Conservation (phyloP, 2,329 filamentous ascomycete genomes). For the Scolecobasidium constrictum region DNA sequence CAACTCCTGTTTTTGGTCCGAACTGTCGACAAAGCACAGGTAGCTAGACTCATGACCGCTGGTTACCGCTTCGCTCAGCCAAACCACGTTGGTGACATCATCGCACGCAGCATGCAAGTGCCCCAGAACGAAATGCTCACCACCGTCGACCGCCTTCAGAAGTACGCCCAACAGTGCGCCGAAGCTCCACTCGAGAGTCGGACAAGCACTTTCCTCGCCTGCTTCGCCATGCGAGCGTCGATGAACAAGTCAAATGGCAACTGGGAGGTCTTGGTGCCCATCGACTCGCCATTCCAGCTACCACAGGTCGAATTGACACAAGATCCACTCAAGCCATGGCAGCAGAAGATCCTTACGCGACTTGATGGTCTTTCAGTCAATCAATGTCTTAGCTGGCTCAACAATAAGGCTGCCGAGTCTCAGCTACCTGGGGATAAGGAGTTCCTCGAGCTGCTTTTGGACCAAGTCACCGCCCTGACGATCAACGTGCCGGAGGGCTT, state of each 20-base stretch:
- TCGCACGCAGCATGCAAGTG: slow-evolving; percentile 67
- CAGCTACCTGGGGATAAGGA: slow-evolving; percentile 20
- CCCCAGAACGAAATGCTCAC: slow-evolving; percentile 48
- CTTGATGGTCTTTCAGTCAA: slow-evolving; percentile 16
- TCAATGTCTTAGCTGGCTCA: slow-evolving; percentile 20
- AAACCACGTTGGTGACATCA: slow-evolving; percentile 51
- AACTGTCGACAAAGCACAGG: slow-evolving; percentile 47
- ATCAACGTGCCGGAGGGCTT: slow-evolving; percentile 27
- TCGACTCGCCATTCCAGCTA: slow-evolving; percentile 27
- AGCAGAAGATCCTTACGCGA: slow-evolving; percentile 19
- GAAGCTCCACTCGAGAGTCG: slow-evolving; percentile 19
- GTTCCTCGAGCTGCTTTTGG: slow-evolving; percentile 25
- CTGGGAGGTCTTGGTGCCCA: slow-evolving; percentile 34
- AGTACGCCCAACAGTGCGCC: slow-evolving; percentile 36
- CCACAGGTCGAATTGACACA: slow-evolving; percentile 31
- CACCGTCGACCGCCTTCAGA: slow-evolving; percentile 54
- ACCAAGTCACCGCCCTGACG: slow-evolving; percentile 19
- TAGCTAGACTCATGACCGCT: slow-evolving; percentile 52
- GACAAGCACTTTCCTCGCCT: slow-evolving; percentile 8
- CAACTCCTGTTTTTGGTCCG: slow-evolving; percentile 74
- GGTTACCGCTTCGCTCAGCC: slow-evolving; percentile 64
- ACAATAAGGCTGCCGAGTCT: slow-evolving; percentile 15
- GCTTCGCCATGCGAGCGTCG: slow-evolving; percentile 27
- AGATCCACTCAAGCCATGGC: slow-evolving; percentile 19
- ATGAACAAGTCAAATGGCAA: slow-evolving; percentile 28